A percentile compares a stretch with the other conserved stretches of the same genome.
Conservation (phyloP, 371 early-diverging fungal species). For the Lichtheimia corymbifera region DNA sequence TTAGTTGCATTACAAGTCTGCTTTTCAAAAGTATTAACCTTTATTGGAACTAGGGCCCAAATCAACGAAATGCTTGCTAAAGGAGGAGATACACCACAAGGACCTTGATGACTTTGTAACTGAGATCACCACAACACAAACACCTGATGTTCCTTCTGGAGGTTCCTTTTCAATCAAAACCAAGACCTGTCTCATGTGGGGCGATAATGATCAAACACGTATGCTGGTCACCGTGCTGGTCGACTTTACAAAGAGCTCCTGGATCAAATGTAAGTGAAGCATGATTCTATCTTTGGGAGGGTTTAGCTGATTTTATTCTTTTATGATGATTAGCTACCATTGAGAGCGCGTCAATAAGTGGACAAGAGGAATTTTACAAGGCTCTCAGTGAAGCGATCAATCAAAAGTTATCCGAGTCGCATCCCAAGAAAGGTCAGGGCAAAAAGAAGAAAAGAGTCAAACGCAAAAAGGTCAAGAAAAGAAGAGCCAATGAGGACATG, state of each 20-base stretch:
- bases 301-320: neutral
- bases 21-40: neutral
- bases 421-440: neutral
- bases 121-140: conserved; percentile 64
- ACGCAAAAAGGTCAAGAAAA: conserved; percentile 13
- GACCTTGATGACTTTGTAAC: conserved; percentile 64
- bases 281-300: neutral
- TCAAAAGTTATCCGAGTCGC: neutral
- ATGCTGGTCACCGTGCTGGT: conserved; percentile 70
- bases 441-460: conserved; percentile 10
- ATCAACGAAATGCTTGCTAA: conserved; percentile 66
- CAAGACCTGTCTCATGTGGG: conserved; percentile 84
- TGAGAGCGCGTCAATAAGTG: conserved; percentile 71
- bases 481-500: neutral
- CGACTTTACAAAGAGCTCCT: conserved; percentile 72
- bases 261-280: conserved; percentile 66
- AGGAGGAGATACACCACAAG: conserved; percentile 56
- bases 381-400: conserved; percentile 52
- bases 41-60: conserved; percentile 59
- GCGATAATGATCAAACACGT: conserved; percentile 57
- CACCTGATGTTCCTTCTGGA: conserved; percentile 89
- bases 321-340: conserved; percentile 45
- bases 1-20: conserved; percentile 4
- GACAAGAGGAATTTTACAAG: conserved; percentile 61
- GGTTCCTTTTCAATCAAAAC: conserved; percentile 74